Evolutionary conservation across 371 early-diverging fungal genomes (phyloP), one percentile per base, ranked within the genome.

Genomic region (Mucor racemosus): DNA sequence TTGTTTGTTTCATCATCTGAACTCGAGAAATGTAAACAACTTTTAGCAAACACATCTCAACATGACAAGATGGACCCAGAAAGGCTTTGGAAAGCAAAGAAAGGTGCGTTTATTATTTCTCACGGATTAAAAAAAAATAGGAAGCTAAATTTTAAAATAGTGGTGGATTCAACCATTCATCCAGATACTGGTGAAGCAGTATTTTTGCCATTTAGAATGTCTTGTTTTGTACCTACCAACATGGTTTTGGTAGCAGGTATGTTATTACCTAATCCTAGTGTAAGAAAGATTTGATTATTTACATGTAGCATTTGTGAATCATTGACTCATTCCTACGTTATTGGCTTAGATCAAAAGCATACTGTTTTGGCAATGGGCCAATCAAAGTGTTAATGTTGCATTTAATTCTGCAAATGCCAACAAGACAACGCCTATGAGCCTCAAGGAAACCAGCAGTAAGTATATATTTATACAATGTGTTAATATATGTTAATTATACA

Each of bases 361-460:
- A 65, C 63, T 93, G 39, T 91, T 91, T 73, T 93, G 93, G 91
- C 94, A 94, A 72, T 94, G 92, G 94, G 75, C 89, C 57, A 94
- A 94, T 75, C 94, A 94, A 73, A 84, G 84, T 55, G 88, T 90
- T 55, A 94, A 94, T 74, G 92, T 93, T 7, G 94, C 93, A 7
- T 88, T 94, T 77, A 94, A 94, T 78, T 94, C 88, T 58, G 85
- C 86, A 44, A 94, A 94, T 72, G 92, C 94, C 14, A 94, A 94
- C 79, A 94, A 94, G 75, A 90, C 93, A 5, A 90, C 88, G 1
- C 82, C 85, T 53, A 90, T 94, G 93, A 76, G 82, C 67, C 66
- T 86, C 59, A 76, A 82, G 36, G 94, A 94, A 67, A 93, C 91
- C 17, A 89, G 85, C 21, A 75, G 91, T 90, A 82, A 63, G 4